A percentile compares a stretch with the other conserved stretches of the same genome.
phyloP scores from a whole-genome alignment of 2,329 filamentous ascomycete species.

The Diaporthe aspalathi region DNA sequence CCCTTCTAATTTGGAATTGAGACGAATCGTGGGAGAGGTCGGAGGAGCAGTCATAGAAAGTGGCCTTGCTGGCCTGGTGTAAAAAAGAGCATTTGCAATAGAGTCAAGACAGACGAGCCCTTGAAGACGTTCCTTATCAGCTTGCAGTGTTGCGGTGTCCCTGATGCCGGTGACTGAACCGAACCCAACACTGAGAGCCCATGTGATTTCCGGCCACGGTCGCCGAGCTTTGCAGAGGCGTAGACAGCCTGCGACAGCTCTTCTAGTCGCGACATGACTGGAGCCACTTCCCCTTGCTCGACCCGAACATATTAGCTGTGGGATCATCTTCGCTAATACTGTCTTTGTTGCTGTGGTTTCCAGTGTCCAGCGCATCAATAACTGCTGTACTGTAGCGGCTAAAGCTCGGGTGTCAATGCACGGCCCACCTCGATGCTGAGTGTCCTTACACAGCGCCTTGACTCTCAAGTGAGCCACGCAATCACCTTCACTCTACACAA shows the following conservation, averaged over 20 bases:
- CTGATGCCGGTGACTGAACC: not conserved
- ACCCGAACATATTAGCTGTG: no score
- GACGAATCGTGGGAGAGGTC: not conserved
- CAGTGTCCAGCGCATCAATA: not conserved
- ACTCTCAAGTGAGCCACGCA: constrained; percentile 14
- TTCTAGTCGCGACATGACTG: not conserved
- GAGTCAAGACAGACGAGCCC: constrained; percentile 14
- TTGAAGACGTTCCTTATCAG: not conserved
- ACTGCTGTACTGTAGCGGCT: not conserved
- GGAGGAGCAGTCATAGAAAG: constrained; percentile 43
- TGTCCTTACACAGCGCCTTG: constrained; percentile 1
- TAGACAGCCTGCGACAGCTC: not conserved
- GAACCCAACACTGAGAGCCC: not conserved
- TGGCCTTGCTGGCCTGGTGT: constrained; percentile 26
- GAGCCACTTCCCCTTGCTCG: not conserved
- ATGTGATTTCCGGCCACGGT: not conserved
- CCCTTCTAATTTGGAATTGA: constrained; percentile 40
- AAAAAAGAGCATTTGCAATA: constrained; percentile 36
- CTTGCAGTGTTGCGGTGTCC: not conserved
- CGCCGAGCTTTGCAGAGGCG: not conserved
- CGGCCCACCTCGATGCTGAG: constrained; percentile 24
- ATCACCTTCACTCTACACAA: not conserved
- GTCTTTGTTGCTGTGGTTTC: not conserved
- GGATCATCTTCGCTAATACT: no score
- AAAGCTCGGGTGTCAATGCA: constrained; percentile 29